Evolutionary conservation across 2,329 filamentous ascomycete genomes (phyloP).

Genomic region (Pseudogymnoascus verrucosus): DNA sequence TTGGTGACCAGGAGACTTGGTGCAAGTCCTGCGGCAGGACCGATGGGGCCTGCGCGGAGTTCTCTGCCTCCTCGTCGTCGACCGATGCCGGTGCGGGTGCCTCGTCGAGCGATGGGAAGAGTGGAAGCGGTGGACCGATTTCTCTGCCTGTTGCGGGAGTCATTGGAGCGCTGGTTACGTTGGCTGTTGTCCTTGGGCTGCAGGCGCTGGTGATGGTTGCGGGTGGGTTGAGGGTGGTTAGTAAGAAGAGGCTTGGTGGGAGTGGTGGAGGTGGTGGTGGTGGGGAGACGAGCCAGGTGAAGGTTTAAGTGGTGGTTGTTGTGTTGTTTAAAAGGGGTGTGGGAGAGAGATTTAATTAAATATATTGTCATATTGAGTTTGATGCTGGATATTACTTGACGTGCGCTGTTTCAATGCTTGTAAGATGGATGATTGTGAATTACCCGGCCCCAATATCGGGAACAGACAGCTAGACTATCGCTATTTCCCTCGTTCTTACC

Average conservation of each 20-base stretch:
- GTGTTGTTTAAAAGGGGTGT: background rate
- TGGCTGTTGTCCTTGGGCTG: slow-evolving; percentile 53
- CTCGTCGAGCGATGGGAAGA: slow-evolving; percentile 19
- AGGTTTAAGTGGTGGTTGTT: background rate
- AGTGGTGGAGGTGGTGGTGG: background rate
- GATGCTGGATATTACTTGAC: background rate
- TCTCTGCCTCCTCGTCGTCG: slow-evolving; percentile 26
- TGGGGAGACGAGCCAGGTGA: background rate
- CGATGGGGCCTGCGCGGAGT: slow-evolving; percentile 55
- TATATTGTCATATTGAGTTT: background rate
- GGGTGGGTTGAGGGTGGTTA: slow-evolving; percentile 50
- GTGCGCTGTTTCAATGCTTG: background rate
- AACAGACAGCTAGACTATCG: too few species aligned
- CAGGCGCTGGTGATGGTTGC: slow-evolving; percentile 45
- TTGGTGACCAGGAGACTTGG: slow-evolving; percentile 60
- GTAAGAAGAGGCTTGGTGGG: slow-evolving; percentile 35
- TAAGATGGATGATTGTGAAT: background rate
- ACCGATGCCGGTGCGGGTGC: slow-evolving; percentile 21
- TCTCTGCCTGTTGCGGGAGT: slow-evolving; percentile 70
- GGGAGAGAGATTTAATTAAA: background rate
- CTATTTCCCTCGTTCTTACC: background rate
- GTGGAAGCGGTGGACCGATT: slow-evolving; percentile 37
- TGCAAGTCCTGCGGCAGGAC: slow-evolving; percentile 68
- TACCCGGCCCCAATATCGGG: too few species aligned
- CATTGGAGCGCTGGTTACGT: slow-evolving; percentile 63